Conservation (phyloP, 2,329 filamentous ascomycete genomes). For the Clonostachys rosea region DNA sequence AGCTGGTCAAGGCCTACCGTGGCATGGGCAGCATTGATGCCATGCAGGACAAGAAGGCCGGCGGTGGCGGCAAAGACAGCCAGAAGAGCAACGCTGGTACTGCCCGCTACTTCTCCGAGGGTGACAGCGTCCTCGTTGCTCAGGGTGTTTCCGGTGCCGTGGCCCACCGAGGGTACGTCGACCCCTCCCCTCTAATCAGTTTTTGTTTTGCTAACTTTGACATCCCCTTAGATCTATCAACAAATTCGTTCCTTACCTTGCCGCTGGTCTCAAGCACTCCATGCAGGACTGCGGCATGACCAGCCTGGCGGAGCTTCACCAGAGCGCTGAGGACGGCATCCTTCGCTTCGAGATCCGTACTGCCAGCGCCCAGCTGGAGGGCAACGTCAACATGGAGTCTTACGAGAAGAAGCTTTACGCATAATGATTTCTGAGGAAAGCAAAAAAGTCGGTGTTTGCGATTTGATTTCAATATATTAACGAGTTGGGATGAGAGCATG, state of each 20-base stretch:
- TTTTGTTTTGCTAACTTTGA: background rate
- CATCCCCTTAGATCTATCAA: conserved; percentile 61
- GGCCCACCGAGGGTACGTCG: conserved; percentile 62
- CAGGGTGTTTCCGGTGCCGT: conserved; percentile 92
- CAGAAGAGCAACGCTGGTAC: conserved; percentile 90
- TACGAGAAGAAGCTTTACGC: conserved; percentile 99
- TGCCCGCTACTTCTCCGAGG: conserved; percentile 96
- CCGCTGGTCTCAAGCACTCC: conserved; percentile 94
- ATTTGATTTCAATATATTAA: background rate
- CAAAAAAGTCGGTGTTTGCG: conserved; percentile 4
- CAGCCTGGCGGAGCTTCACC: conserved; percentile 73
- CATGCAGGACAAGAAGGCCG: conserved; percentile 99
- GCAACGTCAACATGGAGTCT: conserved; percentile 96
- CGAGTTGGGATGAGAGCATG: background rate
- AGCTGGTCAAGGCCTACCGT: conserved; percentile 98
- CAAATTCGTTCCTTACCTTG: conserved; percentile 94
- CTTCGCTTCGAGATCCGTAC: conserved; percentile 94
- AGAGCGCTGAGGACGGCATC: conserved; percentile 66
- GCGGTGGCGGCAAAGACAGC: conserved; percentile 64
- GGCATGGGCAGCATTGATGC: conserved; percentile 99
- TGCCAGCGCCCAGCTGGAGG: conserved; percentile 91
- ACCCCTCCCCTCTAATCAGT: background rate
- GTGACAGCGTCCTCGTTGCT: conserved; percentile 88
- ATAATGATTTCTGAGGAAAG: conserved; percentile 33
- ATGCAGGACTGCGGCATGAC: conserved; percentile 90